Evolutionary conservation across 495 filamentous ascomycete genomes (phyloP).

Genomic region (Alectoria sarmentosa): DNA sequence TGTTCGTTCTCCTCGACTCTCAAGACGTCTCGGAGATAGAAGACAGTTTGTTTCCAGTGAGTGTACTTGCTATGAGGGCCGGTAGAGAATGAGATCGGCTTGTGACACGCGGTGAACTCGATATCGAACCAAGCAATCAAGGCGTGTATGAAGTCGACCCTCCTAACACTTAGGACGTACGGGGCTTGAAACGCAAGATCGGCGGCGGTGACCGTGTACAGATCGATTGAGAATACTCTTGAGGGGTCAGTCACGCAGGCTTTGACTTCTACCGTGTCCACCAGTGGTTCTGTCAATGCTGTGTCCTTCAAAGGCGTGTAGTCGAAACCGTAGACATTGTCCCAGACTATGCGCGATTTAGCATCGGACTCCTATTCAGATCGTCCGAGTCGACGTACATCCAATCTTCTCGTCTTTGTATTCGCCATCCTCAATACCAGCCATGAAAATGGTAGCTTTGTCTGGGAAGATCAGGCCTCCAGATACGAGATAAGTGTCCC

Average conservation of each 20-base stretch:
- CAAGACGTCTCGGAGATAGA: slow-evolving; percentile 78
- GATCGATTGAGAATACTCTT: slow-evolving; percentile 68
- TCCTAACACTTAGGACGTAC: slow-evolving; percentile 63
- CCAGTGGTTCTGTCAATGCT: slow-evolving; percentile 76
- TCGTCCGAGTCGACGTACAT: slow-evolving; percentile 44
- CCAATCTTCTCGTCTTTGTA: slow-evolving; percentile 86
- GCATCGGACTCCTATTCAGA: neutral
- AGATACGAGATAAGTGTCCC: slow-evolving; percentile 80
- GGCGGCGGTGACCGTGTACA: slow-evolving; percentile 65
- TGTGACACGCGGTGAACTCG: slow-evolving; percentile 91
- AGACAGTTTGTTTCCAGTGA: slow-evolving; percentile 93
- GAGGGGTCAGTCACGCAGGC: slow-evolving; percentile 74
- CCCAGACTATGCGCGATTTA: slow-evolving; percentile 61
- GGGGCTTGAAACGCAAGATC: slow-evolving; percentile 71
- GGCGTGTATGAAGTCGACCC: slow-evolving; percentile 88
- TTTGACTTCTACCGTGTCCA: slow-evolving; percentile 74
- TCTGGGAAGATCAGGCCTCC: slow-evolving; percentile 88
- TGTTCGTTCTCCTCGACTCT: slow-evolving; percentile 74
- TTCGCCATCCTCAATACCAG: slow-evolving; percentile 78
- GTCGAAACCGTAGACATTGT: slow-evolving; percentile 97
- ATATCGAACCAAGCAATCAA: slow-evolving; percentile 99
- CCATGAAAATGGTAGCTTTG: slow-evolving; percentile 83
- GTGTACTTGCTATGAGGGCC: slow-evolving; percentile 88
- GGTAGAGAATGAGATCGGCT: slow-evolving; percentile 76
- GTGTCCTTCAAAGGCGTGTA: slow-evolving; percentile 82